These are phyloP conservation scores for Emergomyces pasteurianus DNA, from an alignment of 2,329 filamentous ascomycete species.

Conservation along the genomic window DNA sequence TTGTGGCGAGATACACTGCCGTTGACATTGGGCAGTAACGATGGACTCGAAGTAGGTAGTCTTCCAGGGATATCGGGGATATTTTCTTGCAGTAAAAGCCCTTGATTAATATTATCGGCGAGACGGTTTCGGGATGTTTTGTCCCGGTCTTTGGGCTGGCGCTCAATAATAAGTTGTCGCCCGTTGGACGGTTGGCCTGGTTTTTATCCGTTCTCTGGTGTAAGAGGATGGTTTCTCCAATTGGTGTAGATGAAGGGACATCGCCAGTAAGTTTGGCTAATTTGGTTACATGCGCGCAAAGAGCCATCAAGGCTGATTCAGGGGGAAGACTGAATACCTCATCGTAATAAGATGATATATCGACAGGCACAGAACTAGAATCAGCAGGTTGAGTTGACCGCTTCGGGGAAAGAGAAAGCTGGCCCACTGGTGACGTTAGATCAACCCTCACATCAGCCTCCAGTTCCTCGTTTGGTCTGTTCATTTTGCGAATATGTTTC, in stretches of 20 bases:
- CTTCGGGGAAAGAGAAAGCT: neutral
- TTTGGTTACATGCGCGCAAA: constrained; percentile 57
- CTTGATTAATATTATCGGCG: constrained; percentile 34
- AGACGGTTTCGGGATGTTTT: constrained; percentile 25
- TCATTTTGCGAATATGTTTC: neutral
- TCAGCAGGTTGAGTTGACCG: neutral
- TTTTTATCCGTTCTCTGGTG: neutral
- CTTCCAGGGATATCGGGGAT: constrained; percentile 68
- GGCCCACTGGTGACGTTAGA: neutral
- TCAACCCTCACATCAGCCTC: neutral
- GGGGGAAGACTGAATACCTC: neutral
- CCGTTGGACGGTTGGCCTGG: neutral
- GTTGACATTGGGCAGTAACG: constrained; percentile 88
- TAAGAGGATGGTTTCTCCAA: neutral
- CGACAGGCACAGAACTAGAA: neutral
- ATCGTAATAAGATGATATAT: neutral
- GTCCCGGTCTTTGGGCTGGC: constrained; percentile 20
- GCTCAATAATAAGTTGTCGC: neutral
- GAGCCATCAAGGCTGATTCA: constrained; percentile 55
- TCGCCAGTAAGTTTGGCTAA: constrained; percentile 42
- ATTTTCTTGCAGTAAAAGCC: constrained; percentile 88
- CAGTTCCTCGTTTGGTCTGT: neutral
- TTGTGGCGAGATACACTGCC: constrained; percentile 82
- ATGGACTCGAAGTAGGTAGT: constrained; percentile 79
- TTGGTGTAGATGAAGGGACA: constrained; percentile 46